A percentile compares a stretch with the other conserved stretches of the same genome.
These are phyloP conservation scores for Phytophthora meadii DNA, from an alignment of 352 stramenopile genomes.

Conservation along the genomic window DNA sequence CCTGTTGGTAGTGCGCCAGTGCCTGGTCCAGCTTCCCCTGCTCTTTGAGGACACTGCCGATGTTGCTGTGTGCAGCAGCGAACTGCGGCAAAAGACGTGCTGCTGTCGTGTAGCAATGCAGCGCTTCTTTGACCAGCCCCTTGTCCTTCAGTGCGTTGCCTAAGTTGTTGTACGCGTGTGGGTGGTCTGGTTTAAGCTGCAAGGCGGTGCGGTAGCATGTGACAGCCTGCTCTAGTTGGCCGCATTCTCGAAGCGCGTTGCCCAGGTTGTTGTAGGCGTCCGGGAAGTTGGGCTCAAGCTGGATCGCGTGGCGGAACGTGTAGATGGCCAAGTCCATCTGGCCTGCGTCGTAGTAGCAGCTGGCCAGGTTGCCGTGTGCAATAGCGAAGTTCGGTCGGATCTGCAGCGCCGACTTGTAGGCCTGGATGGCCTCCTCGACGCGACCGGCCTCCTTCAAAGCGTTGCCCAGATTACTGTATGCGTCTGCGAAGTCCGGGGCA, in stretches of 20 bases:
- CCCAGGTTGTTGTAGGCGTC: slow-evolving; percentile 96
- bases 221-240: slow-evolving; percentile 81
- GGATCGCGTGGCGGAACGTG: slow-evolving; percentile 92
- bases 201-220: slow-evolving; percentile 91
- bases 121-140: slow-evolving; percentile 92
- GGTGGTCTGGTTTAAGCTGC: slow-evolving; percentile 91
- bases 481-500: slow-evolving; percentile 86
- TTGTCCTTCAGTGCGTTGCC: slow-evolving; percentile 93
- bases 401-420: slow-evolving; percentile 85
- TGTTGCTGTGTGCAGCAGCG: slow-evolving; percentile 93
- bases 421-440: slow-evolving; percentile 78
- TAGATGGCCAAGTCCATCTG: slow-evolving; percentile 86
- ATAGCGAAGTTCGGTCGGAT: slow-evolving; percentile 93
- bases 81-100: slow-evolving; percentile 92
- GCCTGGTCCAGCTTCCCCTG: slow-evolving; percentile 94
- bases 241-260: slow-evolving; percentile 90
- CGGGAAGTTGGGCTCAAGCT: slow-evolving; percentile 93
- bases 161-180: slow-evolving; percentile 95
- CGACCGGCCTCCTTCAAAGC: slow-evolving; percentile 81
- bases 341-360: slow-evolving; percentile 89
- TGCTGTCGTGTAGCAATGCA: slow-evolving; percentile 94
- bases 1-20: slow-evolving; percentile 94
- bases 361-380: slow-evolving; percentile 92
- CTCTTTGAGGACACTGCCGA: slow-evolving; percentile 95
- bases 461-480: slow-evolving; percentile 89